phyloP scores from a whole-genome alignment of 2,329 filamentous ascomycete species.

The Hypoxylon rubiginosum region DNA sequence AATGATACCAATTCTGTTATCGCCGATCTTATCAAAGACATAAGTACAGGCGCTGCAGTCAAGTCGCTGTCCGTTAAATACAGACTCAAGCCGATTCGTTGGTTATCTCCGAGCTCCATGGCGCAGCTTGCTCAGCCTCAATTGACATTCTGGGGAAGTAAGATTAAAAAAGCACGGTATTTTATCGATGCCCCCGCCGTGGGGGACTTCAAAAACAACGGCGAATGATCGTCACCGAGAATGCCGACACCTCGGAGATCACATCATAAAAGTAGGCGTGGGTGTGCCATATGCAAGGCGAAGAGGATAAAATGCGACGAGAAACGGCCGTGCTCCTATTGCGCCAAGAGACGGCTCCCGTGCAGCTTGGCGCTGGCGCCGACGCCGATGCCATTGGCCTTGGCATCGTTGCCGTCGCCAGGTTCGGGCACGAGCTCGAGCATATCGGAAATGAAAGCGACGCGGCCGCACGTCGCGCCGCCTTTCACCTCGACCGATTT shows the following conservation, averaged over 20 bases:
- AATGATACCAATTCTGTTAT: no score
- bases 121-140: no score
- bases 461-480: slow-evolving; percentile 4
- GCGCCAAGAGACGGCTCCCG: slow-evolving; percentile 39
- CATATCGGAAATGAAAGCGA: slow-evolving; percentile 4
- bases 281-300: slow-evolving; percentile 40
- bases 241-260: slow-evolving; percentile 37
- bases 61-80: no score
- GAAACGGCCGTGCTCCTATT: slow-evolving; percentile 44
- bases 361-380: slow-evolving; percentile 41
- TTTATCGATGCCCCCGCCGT: not conserved
- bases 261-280: slow-evolving; percentile 36
- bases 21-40: no score
- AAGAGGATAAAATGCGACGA: slow-evolving; percentile 48
- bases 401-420: no score
- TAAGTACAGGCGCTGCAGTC: no score
- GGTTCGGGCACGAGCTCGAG: slow-evolving; percentile 9
- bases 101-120: no score
- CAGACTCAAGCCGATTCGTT: no score
- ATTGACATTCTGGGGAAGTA: no score
- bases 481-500: slow-evolving; percentile 43
- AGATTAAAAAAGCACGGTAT: not conserved
- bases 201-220: not conserved
- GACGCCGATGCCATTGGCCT: not conserved
- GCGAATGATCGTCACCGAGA: slow-evolving; percentile 4